Base-by-base conservation (phyloP, 1,284 basidiomycete genomes). In the Irpex lacteus region DNA sequence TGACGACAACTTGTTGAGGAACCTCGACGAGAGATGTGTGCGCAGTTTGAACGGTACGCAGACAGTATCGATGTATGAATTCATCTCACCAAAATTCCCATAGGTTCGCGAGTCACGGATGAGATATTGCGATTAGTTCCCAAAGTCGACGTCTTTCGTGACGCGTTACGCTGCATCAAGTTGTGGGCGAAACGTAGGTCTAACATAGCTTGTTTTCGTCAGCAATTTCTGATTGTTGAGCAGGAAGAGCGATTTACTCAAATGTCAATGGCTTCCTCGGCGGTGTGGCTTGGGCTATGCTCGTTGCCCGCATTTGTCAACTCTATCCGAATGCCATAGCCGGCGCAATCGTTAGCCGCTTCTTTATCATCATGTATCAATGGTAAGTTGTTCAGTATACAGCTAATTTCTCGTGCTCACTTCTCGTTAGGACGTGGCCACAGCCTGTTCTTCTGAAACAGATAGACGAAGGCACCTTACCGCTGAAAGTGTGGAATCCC, bases 191-290 rank as follows among this genome's bases (percentile, higher is more conserved):
- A 96, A 79, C 83, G 96, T 96, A 72, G 68, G 92, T 83, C 7
- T 59, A 13, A 49, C 54, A 47, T 52, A n/a, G 63, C 13, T 5
- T 49, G 4, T 21, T 15, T 26, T 37, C 63, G 37, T n/a, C 60
- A 57, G 64, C 63, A 70, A 34, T 68, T 60, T 53, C 44, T 54
- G 62, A 60, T 19, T 32, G 6, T 59, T 44, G 50, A 57, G 44
- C 71, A 96, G 94, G 89, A 68, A 85, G 96, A 77, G 98, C 96
- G 26, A 98, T 99, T 67, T 98, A 98, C 78, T 96, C 96, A 3
- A 99, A 99, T 77, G 95, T 98, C 15, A 95, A 97, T 72, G 98
- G 97, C 32, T 99, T 98, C 77, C 85, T 97, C 53, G 98, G 98
- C 69, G 98, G 98, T 78, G 97, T 99, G 3, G 97, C 96, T 19